Evolutionary conservation across 2,329 filamentous ascomycete species (phyloP).

Genomic region (Colletotrichum eremochloae): DNA sequence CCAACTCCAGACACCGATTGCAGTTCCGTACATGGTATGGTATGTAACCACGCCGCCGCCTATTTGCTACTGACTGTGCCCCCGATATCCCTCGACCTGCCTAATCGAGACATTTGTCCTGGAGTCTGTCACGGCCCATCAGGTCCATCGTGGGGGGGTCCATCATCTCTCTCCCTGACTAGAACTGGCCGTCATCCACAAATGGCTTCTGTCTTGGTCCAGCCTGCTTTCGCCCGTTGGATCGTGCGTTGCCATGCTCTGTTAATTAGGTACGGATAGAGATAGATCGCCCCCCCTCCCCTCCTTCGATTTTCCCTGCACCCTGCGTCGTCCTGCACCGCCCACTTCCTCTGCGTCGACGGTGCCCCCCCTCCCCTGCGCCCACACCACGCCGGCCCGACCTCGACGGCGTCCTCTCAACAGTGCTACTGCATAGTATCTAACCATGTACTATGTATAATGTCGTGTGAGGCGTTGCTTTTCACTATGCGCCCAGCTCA

Average conservation of each 20-base stretch:
- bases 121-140: conserved; percentile 28
- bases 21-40: background rate
- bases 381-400: background rate
- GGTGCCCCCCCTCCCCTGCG: background rate
- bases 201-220: conserved; percentile 30
- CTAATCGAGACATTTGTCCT: conserved; percentile 41
- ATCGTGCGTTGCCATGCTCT: background rate
- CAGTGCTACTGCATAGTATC: background rate
- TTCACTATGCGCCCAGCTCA: background rate
- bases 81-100: conserved; percentile 35
- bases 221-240: conserved; percentile 28
- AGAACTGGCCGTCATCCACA: conserved; percentile 10
- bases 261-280: too few species aligned
- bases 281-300: background rate
- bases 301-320: background rate
- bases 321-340: background rate
- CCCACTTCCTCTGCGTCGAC: background rate
- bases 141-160: conserved; percentile 13
- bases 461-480: conserved; percentile 5
- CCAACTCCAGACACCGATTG: conserved; percentile 10
- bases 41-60: conserved; percentile 16
- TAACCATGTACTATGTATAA: background rate
- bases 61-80: conserved; percentile 9
- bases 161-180: conserved; percentile 32
- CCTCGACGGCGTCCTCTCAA: background rate